Conservation (phyloP, 257 asterid species). For the Fraxinus quadrangulata region DNA sequence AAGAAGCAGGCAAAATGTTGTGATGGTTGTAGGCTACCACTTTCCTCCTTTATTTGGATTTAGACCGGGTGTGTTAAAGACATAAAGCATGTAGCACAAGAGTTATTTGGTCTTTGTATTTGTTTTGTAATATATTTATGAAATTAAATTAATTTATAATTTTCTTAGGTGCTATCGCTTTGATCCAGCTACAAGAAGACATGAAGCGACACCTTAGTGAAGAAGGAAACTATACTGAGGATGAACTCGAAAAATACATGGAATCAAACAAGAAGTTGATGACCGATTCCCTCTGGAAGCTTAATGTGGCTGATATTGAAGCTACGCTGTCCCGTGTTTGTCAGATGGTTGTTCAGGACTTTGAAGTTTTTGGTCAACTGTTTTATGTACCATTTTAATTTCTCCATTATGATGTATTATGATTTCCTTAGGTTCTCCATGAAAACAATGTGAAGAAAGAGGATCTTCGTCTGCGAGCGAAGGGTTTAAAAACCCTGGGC, state of each 20-base stretch:
- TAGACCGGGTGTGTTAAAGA: background rate
- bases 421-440: constrained; percentile 69
- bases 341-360: constrained; percentile 68
- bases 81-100: background rate
- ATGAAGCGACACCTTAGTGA: constrained; percentile 82
- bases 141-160: constrained; percentile 11
- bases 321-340: constrained; percentile 92
- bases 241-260: constrained; percentile 86
- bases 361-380: constrained; percentile 14
- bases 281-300: constrained; percentile 99
- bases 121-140: constrained; percentile 8
- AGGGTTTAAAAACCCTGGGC: constrained; percentile 95
- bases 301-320: constrained; percentile 98
- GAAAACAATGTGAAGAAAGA: constrained; percentile 84
- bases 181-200: constrained; percentile 96
- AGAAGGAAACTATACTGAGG: constrained; percentile 90
- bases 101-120: background rate
- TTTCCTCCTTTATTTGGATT: background rate
- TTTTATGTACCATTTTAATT: constrained; percentile 14
- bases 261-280: constrained; percentile 92
- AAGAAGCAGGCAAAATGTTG: background rate
- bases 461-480: constrained; percentile 90
- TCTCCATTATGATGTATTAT: constrained; percentile 22
- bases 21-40: background rate
- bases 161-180: constrained; percentile 85